These are phyloP conservation scores for Magnaporthiopsis rhizophila DNA, from an alignment of 2,329 filamentous ascomycete species.

Conservation along the genomic window DNA sequence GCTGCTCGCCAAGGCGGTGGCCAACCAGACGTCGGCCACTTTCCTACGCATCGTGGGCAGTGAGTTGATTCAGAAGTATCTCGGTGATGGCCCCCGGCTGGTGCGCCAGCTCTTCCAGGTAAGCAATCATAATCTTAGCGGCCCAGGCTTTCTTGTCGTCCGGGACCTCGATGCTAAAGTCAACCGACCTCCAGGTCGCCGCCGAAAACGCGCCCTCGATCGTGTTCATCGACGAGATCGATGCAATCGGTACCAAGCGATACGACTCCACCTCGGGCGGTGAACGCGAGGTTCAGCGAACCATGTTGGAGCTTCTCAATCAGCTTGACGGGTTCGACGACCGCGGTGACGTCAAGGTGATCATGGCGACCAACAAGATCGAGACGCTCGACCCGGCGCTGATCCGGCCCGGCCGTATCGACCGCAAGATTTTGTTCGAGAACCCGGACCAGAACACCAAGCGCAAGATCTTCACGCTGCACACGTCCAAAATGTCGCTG, in stretches of 20 bases:
- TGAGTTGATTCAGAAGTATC: constrained; percentile 97
- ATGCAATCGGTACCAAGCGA: constrained; percentile 96
- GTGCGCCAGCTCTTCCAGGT: constrained; percentile 93
- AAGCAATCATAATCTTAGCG: constrained; percentile 11
- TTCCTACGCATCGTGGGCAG: constrained; percentile 96
- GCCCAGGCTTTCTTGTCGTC: constrained; percentile 11
- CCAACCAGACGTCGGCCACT: constrained; percentile 97
- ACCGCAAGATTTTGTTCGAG: constrained; percentile 84
- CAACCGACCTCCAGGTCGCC: constrained; percentile 53
- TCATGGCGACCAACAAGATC: constrained; percentile 99
- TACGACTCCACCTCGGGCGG: constrained; percentile 97
- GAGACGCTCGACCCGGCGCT: constrained; percentile 93
- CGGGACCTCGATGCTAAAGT: neutral
- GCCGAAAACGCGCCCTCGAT: constrained; percentile 95
- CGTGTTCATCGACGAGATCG: constrained; percentile 98
- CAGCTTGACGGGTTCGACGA: constrained; percentile 99
- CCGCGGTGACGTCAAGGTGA: constrained; percentile 96
- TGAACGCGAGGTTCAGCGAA: constrained; percentile 94
- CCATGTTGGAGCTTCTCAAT: constrained; percentile 96
- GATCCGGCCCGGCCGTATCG: constrained; percentile 94
- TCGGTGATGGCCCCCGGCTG: constrained; percentile 88
- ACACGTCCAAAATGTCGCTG: constrained; percentile 97
- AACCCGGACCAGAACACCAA: constrained; percentile 75
- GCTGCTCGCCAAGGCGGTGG: constrained; percentile 69
- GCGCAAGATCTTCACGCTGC: constrained; percentile 96